A percentile compares a stretch with the other conserved stretches of the same genome.
These are phyloP conservation scores for Lactuca sativa DNA, from an alignment of 129 eudicot species.

Conservation along the genomic window DNA sequence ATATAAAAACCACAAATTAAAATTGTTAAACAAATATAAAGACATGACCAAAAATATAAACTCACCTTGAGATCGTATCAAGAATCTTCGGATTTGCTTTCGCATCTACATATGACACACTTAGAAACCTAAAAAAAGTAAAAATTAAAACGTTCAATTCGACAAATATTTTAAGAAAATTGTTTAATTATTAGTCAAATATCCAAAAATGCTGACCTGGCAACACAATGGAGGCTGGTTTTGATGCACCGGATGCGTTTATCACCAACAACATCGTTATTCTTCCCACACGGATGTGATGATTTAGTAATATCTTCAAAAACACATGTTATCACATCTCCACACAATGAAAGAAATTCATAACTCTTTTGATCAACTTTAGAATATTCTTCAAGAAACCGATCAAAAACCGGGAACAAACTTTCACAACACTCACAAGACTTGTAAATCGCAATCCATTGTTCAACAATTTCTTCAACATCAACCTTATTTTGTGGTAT, in stretches of 20 bases:
- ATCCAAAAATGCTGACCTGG: conserved; percentile 51
- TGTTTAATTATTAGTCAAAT: conserved; percentile 6
- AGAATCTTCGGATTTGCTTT: conserved; percentile 34
- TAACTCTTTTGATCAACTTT: conserved; percentile 28
- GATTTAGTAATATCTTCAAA: conserved; percentile 34
- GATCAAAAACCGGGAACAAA: conserved; percentile 39
- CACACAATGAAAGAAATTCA: conserved; percentile 39
- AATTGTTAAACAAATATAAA: background rate
- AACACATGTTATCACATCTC: conserved; percentile 46
- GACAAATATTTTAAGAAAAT: too few species aligned
- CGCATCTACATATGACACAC: conserved; percentile 41
- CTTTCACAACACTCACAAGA: conserved; percentile 39
- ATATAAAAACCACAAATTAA: conserved; percentile 9
- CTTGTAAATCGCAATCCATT: conserved; percentile 56
- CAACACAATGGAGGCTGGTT: conserved; percentile 44
- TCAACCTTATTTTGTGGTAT: conserved; percentile 27
- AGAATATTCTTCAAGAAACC: conserved; percentile 46
- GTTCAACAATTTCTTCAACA: conserved; percentile 44
- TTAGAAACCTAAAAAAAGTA: conserved; percentile 49
- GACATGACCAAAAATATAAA: background rate
- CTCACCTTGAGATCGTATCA: conserved; percentile 44
- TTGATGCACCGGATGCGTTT: conserved; percentile 32
- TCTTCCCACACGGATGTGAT: conserved; percentile 20
- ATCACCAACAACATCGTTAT: conserved; percentile 14
- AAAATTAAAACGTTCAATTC: too few species aligned